Conservation (phyloP, 2,329 filamentous ascomycete genomes). For the Aspergillus pseudoglaucus region DNA sequence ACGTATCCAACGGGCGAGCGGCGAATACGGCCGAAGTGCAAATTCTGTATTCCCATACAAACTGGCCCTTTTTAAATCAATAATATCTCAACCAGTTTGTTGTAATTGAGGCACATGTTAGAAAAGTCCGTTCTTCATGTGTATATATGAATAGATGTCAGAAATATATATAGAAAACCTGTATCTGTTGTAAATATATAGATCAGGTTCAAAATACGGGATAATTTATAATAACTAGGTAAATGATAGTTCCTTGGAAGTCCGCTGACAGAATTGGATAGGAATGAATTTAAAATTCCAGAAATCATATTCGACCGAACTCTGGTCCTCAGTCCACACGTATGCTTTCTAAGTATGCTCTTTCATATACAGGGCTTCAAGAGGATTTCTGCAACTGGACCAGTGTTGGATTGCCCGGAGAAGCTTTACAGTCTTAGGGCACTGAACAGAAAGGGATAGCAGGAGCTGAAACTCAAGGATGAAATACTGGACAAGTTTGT, state of each 20-base stretch:
- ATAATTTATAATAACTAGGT: too few species aligned
- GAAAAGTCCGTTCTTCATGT: too few species aligned
- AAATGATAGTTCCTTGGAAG: not conserved
- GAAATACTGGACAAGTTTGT: conserved; percentile 27
- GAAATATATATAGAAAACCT: too few species aligned
- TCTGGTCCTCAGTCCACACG: conserved; percentile 30
- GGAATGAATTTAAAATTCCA: conserved; percentile 28
- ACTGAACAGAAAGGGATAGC: conserved; percentile 22
- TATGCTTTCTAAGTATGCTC: conserved; percentile 23
- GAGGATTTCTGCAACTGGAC: not conserved
- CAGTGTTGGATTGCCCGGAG: conserved; percentile 20
- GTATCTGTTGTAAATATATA: too few species aligned
- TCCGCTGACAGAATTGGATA: conserved; percentile 5
- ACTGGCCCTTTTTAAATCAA: too few species aligned
- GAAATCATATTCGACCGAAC: conserved; percentile 32
- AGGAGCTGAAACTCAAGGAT: conserved; percentile 26
- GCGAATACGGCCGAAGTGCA: too few species aligned
- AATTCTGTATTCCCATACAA: too few species aligned
- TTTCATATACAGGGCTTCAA: not conserved
- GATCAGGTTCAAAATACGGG: too few species aligned
- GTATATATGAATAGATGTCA: too few species aligned
- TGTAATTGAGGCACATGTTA: too few species aligned
- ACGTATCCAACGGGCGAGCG: too few species aligned
- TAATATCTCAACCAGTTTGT: too few species aligned
- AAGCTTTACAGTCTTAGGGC: conserved; percentile 31